These are phyloP conservation scores for Boletus insuetus DNA, from an alignment of 768 basidiomycete genomes.

Conservation along the genomic window DNA sequence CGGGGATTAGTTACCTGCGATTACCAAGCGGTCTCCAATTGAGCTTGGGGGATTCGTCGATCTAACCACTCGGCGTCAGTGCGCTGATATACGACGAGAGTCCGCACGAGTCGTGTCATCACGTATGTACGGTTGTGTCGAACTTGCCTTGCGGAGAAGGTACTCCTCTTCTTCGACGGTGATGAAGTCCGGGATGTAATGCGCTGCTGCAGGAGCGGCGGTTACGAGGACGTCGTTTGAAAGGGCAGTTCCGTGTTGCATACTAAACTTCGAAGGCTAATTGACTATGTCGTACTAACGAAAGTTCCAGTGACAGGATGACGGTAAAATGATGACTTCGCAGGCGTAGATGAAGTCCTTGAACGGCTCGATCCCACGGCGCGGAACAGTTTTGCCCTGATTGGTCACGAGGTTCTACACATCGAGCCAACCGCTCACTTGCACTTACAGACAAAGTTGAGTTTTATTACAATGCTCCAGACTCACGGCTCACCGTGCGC, in stretches of 20 bases:
- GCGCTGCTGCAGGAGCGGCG: constrained; percentile 39
- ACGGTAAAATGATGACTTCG: not conserved
- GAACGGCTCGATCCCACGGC: constrained; percentile 14
- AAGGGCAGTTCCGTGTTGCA: constrained; percentile 10
- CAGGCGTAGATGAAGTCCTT: not conserved
- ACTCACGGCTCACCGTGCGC: not conserved
- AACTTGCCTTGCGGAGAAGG: constrained; percentile 67
- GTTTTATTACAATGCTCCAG: not conserved
- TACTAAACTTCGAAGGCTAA: constrained; percentile 6
- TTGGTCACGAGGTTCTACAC: not conserved
- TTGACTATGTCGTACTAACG: not conserved
- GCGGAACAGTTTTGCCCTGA: constrained; percentile 5
- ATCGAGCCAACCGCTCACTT: not conserved
- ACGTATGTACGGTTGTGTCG: not conserved
- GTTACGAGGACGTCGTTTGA: constrained; percentile 12
- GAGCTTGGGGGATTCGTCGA: constrained; percentile 70
- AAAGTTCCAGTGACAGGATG: not conserved
- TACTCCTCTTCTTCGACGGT: constrained; percentile 75
- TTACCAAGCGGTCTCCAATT: constrained; percentile 67
- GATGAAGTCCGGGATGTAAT: constrained; percentile 79
- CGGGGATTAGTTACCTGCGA: constrained; percentile 9
- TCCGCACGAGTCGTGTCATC: not conserved
- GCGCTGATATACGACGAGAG: constrained; percentile 2
- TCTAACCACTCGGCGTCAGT: constrained; percentile 44
- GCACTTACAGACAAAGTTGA: not conserved